These are phyloP conservation scores for Corchorus olitorius DNA, from an alignment of 345 rosid genomes.

Conservation along the genomic window DNA sequence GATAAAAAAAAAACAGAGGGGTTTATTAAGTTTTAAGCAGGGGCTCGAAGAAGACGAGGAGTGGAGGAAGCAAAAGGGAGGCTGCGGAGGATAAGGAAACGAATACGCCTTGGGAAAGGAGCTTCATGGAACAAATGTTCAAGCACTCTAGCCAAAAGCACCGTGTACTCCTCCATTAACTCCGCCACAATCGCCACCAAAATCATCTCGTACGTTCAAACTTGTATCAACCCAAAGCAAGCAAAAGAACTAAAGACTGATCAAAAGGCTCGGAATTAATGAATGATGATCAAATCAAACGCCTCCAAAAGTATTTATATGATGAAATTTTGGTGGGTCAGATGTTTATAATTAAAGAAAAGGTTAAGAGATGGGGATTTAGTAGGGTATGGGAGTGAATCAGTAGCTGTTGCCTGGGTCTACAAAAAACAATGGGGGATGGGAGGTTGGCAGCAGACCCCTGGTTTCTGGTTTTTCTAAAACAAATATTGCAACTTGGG, in stretches of 20 bases:
- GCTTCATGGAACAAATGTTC: conserved; percentile 68
- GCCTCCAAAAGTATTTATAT: neutral
- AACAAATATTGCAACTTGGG: too few relatives aligned
- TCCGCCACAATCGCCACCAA: conserved; percentile 65
- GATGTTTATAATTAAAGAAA: neutral
- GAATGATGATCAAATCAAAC: neutral
- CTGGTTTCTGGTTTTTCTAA: conserved; percentile 1
- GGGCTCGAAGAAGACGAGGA: conserved; percentile 21
- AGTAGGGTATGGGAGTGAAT: neutral
- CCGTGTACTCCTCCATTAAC: conserved; percentile 86
- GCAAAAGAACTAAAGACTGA: neutral
- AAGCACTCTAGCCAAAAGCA: conserved; percentile 62
- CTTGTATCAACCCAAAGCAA: neutral
- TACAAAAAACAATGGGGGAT: neutral
- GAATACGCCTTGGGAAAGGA: conserved; percentile 80
- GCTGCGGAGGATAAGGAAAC: conserved; percentile 67
- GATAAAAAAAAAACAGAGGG: neutral
- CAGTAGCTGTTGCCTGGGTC: neutral
- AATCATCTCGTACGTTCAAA: conserved; percentile 48
- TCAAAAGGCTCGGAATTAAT: neutral
- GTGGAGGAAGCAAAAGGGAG: conserved; percentile 59
- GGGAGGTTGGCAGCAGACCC: neutral
- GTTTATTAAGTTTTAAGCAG: conserved; percentile 20
- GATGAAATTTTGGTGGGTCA: neutral
- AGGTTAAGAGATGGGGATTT: neutral